Percentiles rank a stretch among this genome's conserved stretches.
phyloP scores from a whole-genome alignment of 257 asterid species.

The Capsicum chinense region DNA sequence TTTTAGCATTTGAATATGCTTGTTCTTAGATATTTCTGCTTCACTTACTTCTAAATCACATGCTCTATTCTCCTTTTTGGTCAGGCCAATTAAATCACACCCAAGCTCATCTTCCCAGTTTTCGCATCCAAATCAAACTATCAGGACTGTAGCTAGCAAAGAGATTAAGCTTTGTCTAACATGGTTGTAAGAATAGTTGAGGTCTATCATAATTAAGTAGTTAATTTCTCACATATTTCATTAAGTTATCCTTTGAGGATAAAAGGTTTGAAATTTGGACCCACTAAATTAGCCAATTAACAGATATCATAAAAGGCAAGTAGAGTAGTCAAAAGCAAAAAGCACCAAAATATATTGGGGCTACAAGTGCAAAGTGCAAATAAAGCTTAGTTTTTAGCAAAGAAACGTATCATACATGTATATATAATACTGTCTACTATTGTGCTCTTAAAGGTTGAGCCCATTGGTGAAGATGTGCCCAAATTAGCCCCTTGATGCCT shows the following conservation, averaged over 20 bases:
- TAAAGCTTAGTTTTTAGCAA: neutral
- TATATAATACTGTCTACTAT: neutral
- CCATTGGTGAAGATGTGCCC: neutral
- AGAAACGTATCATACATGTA: neutral
- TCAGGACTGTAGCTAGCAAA: conserved; percentile 1
- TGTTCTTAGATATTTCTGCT: neutral
- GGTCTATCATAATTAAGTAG: neutral
- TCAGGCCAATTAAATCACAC: conserved; percentile 1
- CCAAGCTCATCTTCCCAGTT: neutral
- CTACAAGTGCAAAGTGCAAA: conserved; percentile 1
- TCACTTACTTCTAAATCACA: neutral
- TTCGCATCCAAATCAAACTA: neutral
- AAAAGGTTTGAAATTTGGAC: neutral
- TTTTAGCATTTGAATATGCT: conserved; percentile 11
- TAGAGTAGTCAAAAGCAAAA: conserved; percentile 2
- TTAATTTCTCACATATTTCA: neutral
- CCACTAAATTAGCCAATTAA: neutral
- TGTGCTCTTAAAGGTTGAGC: neutral
- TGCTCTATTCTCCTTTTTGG: neutral
- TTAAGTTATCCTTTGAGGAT: neutral
- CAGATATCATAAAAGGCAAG: neutral
- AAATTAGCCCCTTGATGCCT: conserved; percentile 2
- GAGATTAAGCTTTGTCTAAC: conserved; percentile 16
- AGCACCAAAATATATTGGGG: neutral
- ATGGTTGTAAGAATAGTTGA: neutral